These are phyloP conservation scores for Adansonia madagascariensis DNA, from an alignment of 441 rosid species.

Conservation along the genomic window DNA sequence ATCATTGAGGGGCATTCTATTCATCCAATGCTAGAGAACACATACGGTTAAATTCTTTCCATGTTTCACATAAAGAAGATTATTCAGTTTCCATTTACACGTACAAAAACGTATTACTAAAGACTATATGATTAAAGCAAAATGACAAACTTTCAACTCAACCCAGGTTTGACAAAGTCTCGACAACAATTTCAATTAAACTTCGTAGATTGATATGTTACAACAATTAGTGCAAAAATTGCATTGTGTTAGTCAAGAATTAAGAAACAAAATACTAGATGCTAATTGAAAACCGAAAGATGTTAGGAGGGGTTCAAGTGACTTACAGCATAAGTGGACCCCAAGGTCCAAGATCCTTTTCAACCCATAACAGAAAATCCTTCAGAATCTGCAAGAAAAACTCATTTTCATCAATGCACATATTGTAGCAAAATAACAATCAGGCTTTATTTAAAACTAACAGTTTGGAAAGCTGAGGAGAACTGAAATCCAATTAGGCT, in stretches of 20 bases:
- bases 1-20: not conserved
- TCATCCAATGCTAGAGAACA: slow-evolving; percentile 9
- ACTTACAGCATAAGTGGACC: slow-evolving; percentile 95
- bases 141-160: slow-evolving; percentile 4
- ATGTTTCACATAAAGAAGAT: not conserved
- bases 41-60: not conserved
- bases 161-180: slow-evolving; percentile 13
- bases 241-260: not conserved
- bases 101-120: slow-evolving; percentile 2
- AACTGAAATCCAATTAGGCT: not conserved
- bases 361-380: slow-evolving; percentile 96
- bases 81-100: not conserved
- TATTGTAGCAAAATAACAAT: not conserved
- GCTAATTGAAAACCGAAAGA: not conserved
- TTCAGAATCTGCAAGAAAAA: slow-evolving; percentile 65
- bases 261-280: not conserved
- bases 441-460: not conserved
- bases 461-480: not conserved
- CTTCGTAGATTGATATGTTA: not conserved
- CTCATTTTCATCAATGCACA: slow-evolving; percentile 25
- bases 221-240: not conserved
- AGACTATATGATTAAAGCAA: slow-evolving; percentile 5
- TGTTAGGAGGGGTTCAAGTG: slow-evolving; percentile 10
- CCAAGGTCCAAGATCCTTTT: slow-evolving; percentile 94
- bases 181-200: slow-evolving; percentile 9